Percentiles rank a stretch among this genome's conserved stretches.
Conservation (phyloP, 768 basidiomycete genomes). For the Tylopilus intermedius region DNA sequence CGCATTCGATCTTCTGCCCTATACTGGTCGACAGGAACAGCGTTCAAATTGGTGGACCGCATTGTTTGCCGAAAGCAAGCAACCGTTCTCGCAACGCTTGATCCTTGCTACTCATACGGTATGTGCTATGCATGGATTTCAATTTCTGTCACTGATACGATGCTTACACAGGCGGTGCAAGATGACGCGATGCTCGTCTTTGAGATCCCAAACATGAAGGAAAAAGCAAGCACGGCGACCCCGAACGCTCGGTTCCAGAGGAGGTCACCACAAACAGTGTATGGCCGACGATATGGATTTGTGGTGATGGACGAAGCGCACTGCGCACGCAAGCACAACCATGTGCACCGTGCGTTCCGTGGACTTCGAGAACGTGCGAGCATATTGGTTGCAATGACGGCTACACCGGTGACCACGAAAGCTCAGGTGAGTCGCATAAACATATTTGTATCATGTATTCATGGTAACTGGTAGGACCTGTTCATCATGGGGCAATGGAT, state of each 20-base stretch:
- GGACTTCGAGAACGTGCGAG: neutral
- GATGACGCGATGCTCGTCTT: too few species aligned
- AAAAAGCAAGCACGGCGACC: too few species aligned
- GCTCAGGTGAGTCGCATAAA: neutral
- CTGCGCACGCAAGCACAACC: neutral
- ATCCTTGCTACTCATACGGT: neutral
- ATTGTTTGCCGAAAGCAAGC: too few species aligned
- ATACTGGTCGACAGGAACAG: neutral
- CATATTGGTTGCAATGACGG: neutral
- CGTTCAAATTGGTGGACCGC: too few species aligned
- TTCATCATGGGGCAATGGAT: neutral
- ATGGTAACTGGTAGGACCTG: neutral
- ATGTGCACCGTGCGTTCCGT: neutral
- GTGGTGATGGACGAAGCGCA: constrained; percentile 6
- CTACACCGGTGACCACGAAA: neutral
- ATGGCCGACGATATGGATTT: neutral
- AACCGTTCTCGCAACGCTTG: neutral
- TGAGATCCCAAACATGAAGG: too few species aligned
- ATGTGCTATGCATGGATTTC: too few species aligned
- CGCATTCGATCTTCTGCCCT: neutral
- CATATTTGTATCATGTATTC: too few species aligned
- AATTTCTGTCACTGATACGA: too few species aligned
- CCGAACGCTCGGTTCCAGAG: too few species aligned
- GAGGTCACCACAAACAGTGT: neutral
- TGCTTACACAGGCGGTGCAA: too few species aligned